A percentile compares a stretch with the other conserved stretches of the same genome.
phyloP scores from a whole-genome alignment of 1,139 yeast species.

The Kurtzmaniella quercitrusa region DNA sequence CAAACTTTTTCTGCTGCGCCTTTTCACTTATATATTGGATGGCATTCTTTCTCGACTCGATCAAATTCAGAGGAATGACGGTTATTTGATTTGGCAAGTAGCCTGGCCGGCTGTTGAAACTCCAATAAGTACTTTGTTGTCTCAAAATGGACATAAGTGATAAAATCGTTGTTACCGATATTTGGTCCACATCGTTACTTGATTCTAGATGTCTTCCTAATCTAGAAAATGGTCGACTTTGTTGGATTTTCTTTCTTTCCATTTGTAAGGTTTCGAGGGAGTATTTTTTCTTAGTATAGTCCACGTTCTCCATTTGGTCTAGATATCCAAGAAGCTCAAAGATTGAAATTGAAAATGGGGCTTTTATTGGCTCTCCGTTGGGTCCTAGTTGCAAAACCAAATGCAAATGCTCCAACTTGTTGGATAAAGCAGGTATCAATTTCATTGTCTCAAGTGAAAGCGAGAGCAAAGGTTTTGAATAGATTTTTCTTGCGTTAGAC shows the following conservation, averaged over 20 bases:
- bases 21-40: background rate
- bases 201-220: background rate
- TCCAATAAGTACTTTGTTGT: conserved; percentile 47
- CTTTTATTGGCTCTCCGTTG: conserved; percentile 28
- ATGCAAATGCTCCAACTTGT: conserved; percentile 52
- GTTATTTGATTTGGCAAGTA: conserved; percentile 45
- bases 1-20: conserved; percentile 6
- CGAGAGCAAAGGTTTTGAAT: conserved; percentile 22
- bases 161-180: conserved; percentile 30
- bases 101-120: conserved; percentile 23
- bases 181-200: conserved; percentile 10
- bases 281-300: conserved; percentile 11
- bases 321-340: conserved; percentile 41
- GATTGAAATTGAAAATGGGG: conserved; percentile 48
- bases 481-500: conserved; percentile 27
- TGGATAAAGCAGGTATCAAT: conserved; percentile 24
- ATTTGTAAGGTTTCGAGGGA: conserved; percentile 6
- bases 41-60: background rate
- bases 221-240: background rate
- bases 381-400: conserved; percentile 47
- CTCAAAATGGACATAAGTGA: conserved; percentile 43
- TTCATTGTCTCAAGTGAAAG: conserved; percentile 32
- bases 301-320: conserved; percentile 13
- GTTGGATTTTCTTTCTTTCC: conserved; percentile 2
- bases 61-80: conserved; percentile 30